Conservation (phyloP, 257 asterid genomes). For the Linaria vulgaris region DNA sequence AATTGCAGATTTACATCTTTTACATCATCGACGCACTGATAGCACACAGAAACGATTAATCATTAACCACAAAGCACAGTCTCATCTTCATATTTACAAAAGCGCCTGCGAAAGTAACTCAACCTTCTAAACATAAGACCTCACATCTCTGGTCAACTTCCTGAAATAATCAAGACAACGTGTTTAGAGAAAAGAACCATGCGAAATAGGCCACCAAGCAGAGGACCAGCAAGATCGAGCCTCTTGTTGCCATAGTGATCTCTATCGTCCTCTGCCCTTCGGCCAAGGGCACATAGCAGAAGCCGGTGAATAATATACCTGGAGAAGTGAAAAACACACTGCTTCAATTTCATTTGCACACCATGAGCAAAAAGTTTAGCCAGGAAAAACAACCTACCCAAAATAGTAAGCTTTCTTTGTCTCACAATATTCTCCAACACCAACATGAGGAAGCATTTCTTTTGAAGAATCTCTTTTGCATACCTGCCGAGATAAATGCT, state of each 20-base stretch:
- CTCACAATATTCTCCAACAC: slow-evolving; percentile 88
- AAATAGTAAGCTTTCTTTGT: slow-evolving; percentile 94
- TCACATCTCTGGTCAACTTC: slow-evolving; percentile 94
- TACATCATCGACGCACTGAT: slow-evolving; percentile 93
- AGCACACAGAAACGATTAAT: slow-evolving; percentile 24
- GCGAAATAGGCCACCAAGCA: slow-evolving; percentile 93
- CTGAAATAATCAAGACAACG: slow-evolving; percentile 36
- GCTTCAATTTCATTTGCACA: slow-evolving; percentile 24
- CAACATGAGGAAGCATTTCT: slow-evolving; percentile 99
- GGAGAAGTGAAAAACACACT: slow-evolving; percentile 17
- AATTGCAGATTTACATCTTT: slow-evolving; percentile 96
- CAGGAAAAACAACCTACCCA: slow-evolving; percentile 52
- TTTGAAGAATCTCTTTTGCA: slow-evolving; percentile 92
- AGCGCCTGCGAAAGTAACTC: slow-evolving; percentile 16
- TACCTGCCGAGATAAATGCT: slow-evolving; percentile 49
- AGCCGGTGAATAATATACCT: slow-evolving; percentile 95
- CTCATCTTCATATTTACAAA: slow-evolving; percentile 21
- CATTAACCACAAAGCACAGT: slow-evolving; percentile 14
- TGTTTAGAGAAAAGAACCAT: slow-evolving; percentile 63
- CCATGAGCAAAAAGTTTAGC: slow-evolving; percentile 1
- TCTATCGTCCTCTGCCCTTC: slow-evolving; percentile 92
- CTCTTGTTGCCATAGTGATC: slow-evolving; percentile 98
- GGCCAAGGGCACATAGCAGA: slow-evolving; percentile 87
- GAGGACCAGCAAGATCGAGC: slow-evolving; percentile 97
- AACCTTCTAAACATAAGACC: slow-evolving; percentile 95